Evolutionary conservation across 768 basidiomycete species (phyloP).

Genomic region (Lentinula edodes): DNA sequence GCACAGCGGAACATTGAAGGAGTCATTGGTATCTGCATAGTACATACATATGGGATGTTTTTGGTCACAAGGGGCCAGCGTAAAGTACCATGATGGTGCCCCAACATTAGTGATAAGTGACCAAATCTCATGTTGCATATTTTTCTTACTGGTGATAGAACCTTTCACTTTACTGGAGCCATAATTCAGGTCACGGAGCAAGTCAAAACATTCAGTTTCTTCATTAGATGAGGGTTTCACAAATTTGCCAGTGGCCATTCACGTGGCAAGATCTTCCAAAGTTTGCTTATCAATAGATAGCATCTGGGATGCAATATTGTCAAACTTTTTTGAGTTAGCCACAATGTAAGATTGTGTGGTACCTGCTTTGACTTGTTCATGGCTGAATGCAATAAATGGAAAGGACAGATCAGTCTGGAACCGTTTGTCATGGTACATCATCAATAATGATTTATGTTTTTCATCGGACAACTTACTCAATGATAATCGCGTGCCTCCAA

Average conservation of each 20-base stretch:
- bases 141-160: slow-evolving; percentile 20
- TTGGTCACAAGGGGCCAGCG: slow-evolving; percentile 23
- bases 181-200: slow-evolving; percentile 22
- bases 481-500: slow-evolving; percentile 6
- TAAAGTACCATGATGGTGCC: slow-evolving; percentile 24
- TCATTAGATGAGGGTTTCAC: slow-evolving; percentile 12
- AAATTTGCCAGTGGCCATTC: slow-evolving; percentile 9
- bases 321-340: slow-evolving; percentile 12
- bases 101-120: slow-evolving; percentile 19
- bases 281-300: slow-evolving; percentile 8
- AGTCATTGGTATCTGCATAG: slow-evolving; percentile 9
- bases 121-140: slow-evolving; percentile 25
- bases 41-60: slow-evolving; percentile 22
- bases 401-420: slow-evolving; percentile 30
- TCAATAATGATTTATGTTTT: slow-evolving; percentile 17
- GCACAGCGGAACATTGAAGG: slow-evolving; percentile 9
- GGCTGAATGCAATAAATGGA: slow-evolving; percentile 25
- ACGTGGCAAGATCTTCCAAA: slow-evolving; percentile 5
- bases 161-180: slow-evolving; percentile 15
- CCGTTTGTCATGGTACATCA: slow-evolving; percentile 30
- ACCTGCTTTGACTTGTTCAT: slow-evolving; percentile 21
- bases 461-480: slow-evolving; percentile 10
- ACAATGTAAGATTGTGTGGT: slow-evolving; percentile 16
- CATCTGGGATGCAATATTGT: slow-evolving; percentile 12
- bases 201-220: slow-evolving; percentile 18